Conservation (phyloP, 371 early-diverging fungal genomes). For the Mucor indicus region DNA sequence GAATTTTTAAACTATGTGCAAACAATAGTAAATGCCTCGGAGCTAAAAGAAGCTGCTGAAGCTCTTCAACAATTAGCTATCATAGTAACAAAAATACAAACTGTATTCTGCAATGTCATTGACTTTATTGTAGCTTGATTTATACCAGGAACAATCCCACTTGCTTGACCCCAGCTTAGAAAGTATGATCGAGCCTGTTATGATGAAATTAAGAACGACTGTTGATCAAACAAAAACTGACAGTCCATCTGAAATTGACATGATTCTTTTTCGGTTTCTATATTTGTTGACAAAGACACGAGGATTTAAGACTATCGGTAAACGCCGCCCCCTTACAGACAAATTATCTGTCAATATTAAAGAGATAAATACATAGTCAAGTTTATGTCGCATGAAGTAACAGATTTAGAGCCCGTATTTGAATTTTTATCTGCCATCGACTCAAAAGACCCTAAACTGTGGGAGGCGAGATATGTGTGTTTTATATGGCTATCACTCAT, state of each 20-base stretch:
- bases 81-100: slow-evolving; percentile 19
- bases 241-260: background rate
- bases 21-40: background rate
- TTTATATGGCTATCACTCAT: slow-evolving; percentile 87
- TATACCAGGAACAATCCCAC: slow-evolving; percentile 87
- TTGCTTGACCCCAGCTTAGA: slow-evolving; percentile 87
- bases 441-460: slow-evolving; percentile 26
- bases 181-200: slow-evolving; percentile 62
- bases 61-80: slow-evolving; percentile 19
- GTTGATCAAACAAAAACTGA: slow-evolving; percentile 27
- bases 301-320: slow-evolving; percentile 83
- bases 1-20: slow-evolving; percentile 12
- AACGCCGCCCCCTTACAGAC: background rate
- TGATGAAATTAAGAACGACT: slow-evolving; percentile 48
- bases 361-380: slow-evolving; percentile 51
- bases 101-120: background rate
- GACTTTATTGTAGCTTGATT: slow-evolving; percentile 45
- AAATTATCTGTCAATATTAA: background rate
- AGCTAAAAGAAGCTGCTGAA: slow-evolving; percentile 3
- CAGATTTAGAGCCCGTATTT: slow-evolving; percentile 84
- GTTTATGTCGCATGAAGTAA: slow-evolving; percentile 87
- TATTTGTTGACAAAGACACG: slow-evolving; percentile 82
- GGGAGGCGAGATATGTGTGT: slow-evolving; percentile 79
- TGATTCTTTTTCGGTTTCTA: slow-evolving; percentile 53
- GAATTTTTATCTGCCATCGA: slow-evolving; percentile 47